phyloP scores from a whole-genome alignment of 2,329 filamentous ascomycete genomes.

The Nigrospora sphaerica region DNA sequence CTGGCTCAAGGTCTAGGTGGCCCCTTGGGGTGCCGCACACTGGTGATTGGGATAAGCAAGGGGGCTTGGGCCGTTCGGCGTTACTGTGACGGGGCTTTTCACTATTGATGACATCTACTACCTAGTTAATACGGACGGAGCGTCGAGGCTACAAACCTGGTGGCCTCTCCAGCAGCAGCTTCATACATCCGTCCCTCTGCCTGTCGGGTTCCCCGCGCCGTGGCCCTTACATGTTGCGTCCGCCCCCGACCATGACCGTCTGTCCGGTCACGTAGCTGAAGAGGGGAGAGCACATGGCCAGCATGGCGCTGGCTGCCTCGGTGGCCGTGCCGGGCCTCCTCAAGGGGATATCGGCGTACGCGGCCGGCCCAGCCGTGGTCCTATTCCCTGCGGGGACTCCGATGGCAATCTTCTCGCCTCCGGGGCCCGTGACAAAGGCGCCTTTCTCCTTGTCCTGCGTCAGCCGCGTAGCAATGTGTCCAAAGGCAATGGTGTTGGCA shows the following conservation, averaged over 20 bases:
- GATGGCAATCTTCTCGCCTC: constrained; percentile 66
- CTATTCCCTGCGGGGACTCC: constrained; percentile 63
- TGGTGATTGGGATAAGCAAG: background rate
- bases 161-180: too few relatives aligned
- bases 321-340: constrained; percentile 69
- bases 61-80: too few relatives aligned
- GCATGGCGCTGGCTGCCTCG: constrained; percentile 70
- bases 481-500: constrained; percentile 79
- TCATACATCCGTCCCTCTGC: too few relatives aligned
- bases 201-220: too few relatives aligned
- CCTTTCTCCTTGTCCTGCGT: constrained; percentile 82
- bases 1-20: constrained; percentile 65
- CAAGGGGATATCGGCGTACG: constrained; percentile 67
- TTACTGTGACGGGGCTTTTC: too few relatives aligned
- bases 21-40: background rate
- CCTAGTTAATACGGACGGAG: too few relatives aligned
- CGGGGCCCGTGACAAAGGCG: constrained; percentile 68
- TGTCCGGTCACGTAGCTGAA: constrained; percentile 83
- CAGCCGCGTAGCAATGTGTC: constrained; percentile 70
- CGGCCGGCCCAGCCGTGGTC: constrained; percentile 29
- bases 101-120: too few relatives aligned
- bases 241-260: constrained; percentile 81
- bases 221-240: constrained; percentile 47
- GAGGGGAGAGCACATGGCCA: constrained; percentile 74
- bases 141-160: too few relatives aligned